These are phyloP conservation scores for Akebia trifoliata DNA, from an alignment of 164 flowering plant species.

Conservation along the genomic window DNA sequence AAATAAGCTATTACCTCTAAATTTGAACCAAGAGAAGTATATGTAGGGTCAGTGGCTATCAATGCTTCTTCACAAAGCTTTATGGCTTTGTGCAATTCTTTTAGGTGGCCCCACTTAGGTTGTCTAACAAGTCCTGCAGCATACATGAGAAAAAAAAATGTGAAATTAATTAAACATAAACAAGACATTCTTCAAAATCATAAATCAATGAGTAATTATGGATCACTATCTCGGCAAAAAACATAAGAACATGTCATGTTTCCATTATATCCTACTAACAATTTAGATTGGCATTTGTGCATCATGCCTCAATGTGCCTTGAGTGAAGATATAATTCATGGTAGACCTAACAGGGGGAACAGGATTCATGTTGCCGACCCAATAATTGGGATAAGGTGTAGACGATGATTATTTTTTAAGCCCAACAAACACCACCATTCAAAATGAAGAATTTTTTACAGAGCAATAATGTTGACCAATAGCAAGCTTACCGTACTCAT, in stretches of 20 bases:
- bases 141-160: conserved; percentile 3
- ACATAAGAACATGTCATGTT: not conserved
- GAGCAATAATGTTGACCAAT: not conserved
- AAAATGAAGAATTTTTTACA: no score
- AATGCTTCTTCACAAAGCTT: conserved; percentile 88
- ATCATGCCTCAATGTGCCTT: no score
- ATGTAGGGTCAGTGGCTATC: conserved; percentile 68
- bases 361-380: no score
- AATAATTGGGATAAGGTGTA: no score
- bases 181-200: not conserved
- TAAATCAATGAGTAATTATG: not conserved
- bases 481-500: conserved; percentile 80
- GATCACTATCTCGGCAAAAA: not conserved
- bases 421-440: no score
- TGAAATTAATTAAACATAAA: not conserved
- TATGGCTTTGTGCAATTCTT: conserved; percentile 81
- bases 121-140: conserved; percentile 68
- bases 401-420: no score
- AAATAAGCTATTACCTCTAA: conserved; percentile 54
- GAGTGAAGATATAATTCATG: no score
- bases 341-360: no score
- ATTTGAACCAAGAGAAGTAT: conserved; percentile 60
- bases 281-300: no score
- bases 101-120: conserved; percentile 95
- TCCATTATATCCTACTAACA: no score